These are phyloP conservation scores for Xylaria sp. DNA, from an alignment of 2,329 filamentous ascomycete species.

Conservation along the genomic window DNA sequence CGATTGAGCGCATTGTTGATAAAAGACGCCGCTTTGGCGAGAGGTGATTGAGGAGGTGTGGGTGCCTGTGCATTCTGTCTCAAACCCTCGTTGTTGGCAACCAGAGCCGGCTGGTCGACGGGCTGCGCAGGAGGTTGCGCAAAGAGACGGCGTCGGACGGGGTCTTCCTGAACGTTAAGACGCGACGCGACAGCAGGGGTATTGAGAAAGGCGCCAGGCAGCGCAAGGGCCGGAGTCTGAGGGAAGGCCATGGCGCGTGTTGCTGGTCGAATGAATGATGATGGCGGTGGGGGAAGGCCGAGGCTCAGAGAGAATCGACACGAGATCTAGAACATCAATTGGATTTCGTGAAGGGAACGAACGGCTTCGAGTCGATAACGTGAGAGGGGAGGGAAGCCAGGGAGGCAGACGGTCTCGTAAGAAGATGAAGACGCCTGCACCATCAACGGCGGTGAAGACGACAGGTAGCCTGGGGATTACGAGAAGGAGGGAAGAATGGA, in stretches of 20 bases:
- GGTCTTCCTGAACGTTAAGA: conserved; percentile 41
- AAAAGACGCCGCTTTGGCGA: conserved; percentile 74
- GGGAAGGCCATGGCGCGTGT: conserved; percentile 47
- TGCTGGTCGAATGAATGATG: background rate
- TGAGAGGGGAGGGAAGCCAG: conserved; percentile 21
- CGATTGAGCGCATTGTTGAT: conserved; percentile 73
- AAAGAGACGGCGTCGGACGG: conserved; percentile 50
- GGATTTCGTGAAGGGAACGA: background rate
- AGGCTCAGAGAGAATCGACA: background rate
- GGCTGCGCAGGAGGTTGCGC: conserved; percentile 21
- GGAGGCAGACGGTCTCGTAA: conserved; percentile 27
- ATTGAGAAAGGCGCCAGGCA: conserved; percentile 71
- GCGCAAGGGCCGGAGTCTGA: conserved; percentile 60
- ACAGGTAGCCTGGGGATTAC: background rate
- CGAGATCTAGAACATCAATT: conserved; percentile 9
- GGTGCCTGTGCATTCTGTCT: conserved; percentile 30
- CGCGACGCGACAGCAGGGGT: conserved; percentile 60
- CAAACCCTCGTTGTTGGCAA: conserved; percentile 21
- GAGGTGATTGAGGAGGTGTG: conserved; percentile 41
- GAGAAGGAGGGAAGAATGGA: background rate
- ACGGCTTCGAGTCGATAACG: conserved; percentile 14
- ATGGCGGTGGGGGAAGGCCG: background rate
- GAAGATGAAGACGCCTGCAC: conserved; percentile 25
- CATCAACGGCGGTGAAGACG: conserved; percentile 29
- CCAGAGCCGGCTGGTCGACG: conserved; percentile 15